phyloP scores from a whole-genome alignment of 371 early-diverging fungal species.

The Apophysomyces trapeziformis region DNA sequence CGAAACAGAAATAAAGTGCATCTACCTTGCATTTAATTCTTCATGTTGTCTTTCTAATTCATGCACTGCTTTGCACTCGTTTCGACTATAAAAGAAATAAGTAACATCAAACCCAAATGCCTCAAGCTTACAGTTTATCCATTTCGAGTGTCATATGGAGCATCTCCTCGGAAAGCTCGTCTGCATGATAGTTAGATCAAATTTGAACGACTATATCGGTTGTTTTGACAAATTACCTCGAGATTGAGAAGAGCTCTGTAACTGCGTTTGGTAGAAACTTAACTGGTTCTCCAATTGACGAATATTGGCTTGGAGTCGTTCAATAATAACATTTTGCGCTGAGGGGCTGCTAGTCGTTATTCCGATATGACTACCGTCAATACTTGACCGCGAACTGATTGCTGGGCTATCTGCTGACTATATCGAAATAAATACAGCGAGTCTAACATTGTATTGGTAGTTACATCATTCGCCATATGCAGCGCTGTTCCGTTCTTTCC shows the following conservation, averaged over 20 bases:
- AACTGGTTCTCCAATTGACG: constrained; percentile 75
- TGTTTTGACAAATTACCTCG: constrained; percentile 46
- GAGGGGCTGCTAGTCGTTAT: constrained; percentile 10
- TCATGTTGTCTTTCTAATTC: constrained; percentile 39
- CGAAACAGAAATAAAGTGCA: constrained; percentile 12
- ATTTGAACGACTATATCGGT: constrained; percentile 15
- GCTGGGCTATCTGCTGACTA: constrained; percentile 24
- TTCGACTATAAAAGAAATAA: constrained; percentile 19
- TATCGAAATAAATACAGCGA: neutral
- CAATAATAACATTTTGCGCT: constrained; percentile 48
- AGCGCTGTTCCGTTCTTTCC: neutral
- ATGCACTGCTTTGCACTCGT: constrained; percentile 30
- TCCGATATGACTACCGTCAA: constrained; percentile 35
- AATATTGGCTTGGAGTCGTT: constrained; percentile 60
- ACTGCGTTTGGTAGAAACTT: constrained; percentile 68
- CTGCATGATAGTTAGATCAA: constrained; percentile 40
- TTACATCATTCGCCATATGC: neutral
- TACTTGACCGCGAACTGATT: constrained; percentile 44
- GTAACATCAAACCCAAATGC: neutral
- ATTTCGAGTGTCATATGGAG: constrained; percentile 64
- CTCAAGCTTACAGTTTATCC: constrained; percentile 54
- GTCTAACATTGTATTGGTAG: neutral
- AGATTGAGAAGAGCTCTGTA: constrained; percentile 65
- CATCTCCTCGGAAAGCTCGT: constrained; percentile 78
- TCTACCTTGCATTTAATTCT: constrained; percentile 49